phyloP scores from a whole-genome alignment of 257 asterid genomes.

The Gardenia jasminoides region DNA sequence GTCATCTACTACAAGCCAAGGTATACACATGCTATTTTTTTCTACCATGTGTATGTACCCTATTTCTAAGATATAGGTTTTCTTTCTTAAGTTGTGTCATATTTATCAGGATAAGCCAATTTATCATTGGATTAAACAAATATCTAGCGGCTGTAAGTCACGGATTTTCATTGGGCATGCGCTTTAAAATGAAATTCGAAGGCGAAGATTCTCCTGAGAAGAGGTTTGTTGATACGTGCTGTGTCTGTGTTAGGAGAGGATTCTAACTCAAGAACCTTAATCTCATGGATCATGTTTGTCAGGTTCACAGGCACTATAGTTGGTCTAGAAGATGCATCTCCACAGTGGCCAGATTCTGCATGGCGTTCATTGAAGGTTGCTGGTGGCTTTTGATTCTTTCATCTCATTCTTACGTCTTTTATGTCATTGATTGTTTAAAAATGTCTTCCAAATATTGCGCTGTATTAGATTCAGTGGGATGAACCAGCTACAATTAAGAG shows the following conservation, averaged over 20 bases:
- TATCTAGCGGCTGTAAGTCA: conserved; percentile 56
- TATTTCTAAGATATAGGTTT: background rate
- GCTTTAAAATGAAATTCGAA: conserved; percentile 82
- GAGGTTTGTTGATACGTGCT: conserved; percentile 30
- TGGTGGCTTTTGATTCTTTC: conserved; percentile 7
- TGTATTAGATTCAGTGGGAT: conserved; percentile 74
- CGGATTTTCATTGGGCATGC: conserved; percentile 65
- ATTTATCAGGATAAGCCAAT: conserved; percentile 67
- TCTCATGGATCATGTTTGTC: conserved; percentile 16
- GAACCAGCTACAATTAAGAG: conserved; percentile 55
- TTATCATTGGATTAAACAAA: conserved; percentile 68
- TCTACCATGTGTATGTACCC: background rate
- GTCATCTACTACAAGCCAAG: conserved; percentile 80
- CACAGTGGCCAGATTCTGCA: conserved; percentile 60
- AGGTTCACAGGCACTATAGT: conserved; percentile 77
- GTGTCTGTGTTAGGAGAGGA: background rate
- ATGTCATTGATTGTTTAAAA: background rate
- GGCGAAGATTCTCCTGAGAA: conserved; percentile 89
- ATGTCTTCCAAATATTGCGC: background rate
- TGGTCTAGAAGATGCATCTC: conserved; percentile 57
- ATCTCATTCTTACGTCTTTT: background rate
- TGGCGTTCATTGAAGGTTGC: conserved; percentile 85
- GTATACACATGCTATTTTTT: conserved; percentile 23
- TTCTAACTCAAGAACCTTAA: background rate
- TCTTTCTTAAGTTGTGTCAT: background rate